phyloP scores from a whole-genome alignment of 352 stramenopile genomes.

The Phytopythium delawarense region DNA sequence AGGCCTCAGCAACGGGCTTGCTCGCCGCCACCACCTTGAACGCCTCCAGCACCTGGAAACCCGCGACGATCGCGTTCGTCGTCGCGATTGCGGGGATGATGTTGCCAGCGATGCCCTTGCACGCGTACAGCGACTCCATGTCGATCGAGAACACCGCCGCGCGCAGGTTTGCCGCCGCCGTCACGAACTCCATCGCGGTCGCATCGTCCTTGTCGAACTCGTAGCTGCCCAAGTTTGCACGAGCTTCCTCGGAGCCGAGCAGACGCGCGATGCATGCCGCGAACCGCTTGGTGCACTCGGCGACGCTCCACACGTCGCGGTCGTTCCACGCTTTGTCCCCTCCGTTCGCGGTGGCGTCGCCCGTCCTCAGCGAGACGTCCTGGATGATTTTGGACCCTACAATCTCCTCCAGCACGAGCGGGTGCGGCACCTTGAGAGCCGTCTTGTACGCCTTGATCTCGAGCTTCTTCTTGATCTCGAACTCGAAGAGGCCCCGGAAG shows the following conservation, averaged over 20 bases:
- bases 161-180: conserved; percentile 96
- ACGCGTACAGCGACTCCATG: conserved; percentile 84
- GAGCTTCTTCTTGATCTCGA: conserved; percentile 96
- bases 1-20: conserved; percentile 64
- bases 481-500: conserved; percentile 90
- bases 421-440: conserved; percentile 86
- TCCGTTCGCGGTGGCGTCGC: conserved; percentile 15
- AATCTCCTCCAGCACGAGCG: conserved; percentile 66
- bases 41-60: conserved; percentile 87
- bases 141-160: conserved; percentile 79
- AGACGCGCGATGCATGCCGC: conserved; percentile 57
- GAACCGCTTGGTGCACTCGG: conserved; percentile 89
- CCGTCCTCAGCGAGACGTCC: conserved; percentile 22
- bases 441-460: conserved; percentile 97
- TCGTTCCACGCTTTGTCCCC: conserved; percentile 58
- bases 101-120: conserved; percentile 99
- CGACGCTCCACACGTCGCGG: conserved; percentile 83
- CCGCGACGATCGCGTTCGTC: conserved; percentile 99
- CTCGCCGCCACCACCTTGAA: conserved; percentile 76
- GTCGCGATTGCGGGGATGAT: conserved; percentile 99
- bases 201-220: conserved; percentile 98
- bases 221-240: conserved; percentile 65
- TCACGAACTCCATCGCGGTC: conserved; percentile 97
- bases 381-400: conserved; percentile 36
- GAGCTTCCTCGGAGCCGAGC: conserved; percentile 45